A percentile compares a stretch with the other conserved stretches of the same genome.
Conservation (phyloP, 1,284 basidiomycete species). For the Porodaedalea pini region DNA sequence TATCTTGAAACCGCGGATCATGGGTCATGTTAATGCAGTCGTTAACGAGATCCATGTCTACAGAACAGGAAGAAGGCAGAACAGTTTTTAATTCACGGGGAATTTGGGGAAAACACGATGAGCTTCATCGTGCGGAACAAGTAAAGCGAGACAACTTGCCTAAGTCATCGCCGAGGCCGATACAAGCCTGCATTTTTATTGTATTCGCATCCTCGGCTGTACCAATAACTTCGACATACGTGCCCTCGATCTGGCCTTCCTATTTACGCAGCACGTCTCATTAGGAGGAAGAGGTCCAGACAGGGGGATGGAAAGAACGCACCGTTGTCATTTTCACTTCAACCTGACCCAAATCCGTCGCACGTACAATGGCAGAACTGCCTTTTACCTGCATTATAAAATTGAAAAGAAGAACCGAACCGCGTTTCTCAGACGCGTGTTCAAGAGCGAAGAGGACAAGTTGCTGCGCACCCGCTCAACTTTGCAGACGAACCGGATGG, state of each 20-base stretch:
- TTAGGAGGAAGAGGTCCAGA: neutral
- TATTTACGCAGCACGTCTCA: conserved; percentile 26
- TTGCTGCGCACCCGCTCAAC: conserved; percentile 50
- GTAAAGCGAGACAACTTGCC: conserved; percentile 45
- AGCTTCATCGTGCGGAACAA: neutral
- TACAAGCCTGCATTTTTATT: conserved; percentile 58
- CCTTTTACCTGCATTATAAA: conserved; percentile 43
- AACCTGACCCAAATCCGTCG: conserved; percentile 72
- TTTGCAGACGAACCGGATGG: conserved; percentile 73
- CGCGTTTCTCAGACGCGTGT: no score
- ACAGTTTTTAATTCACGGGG: neutral
- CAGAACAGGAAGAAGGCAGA: conserved; percentile 4
- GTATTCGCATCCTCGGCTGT: conserved; percentile 56
- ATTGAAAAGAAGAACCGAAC: conserved; percentile 1
- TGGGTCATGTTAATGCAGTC: conserved; percentile 63
- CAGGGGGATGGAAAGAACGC: conserved; percentile 23
- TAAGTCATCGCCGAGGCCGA: conserved; percentile 62
- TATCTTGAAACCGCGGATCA: conserved; percentile 53
- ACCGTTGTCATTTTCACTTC: conserved; percentile 51
- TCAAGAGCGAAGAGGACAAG: neutral
- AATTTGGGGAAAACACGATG: neutral
- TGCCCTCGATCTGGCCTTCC: conserved; percentile 48
- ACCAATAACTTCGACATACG: conserved; percentile 76
- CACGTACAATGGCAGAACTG: conserved; percentile 59
- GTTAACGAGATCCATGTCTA: conserved; percentile 67